Base-by-base conservation (phyloP, 1,284 basidiomycete species). In the Trichosporon faecale region DNA sequence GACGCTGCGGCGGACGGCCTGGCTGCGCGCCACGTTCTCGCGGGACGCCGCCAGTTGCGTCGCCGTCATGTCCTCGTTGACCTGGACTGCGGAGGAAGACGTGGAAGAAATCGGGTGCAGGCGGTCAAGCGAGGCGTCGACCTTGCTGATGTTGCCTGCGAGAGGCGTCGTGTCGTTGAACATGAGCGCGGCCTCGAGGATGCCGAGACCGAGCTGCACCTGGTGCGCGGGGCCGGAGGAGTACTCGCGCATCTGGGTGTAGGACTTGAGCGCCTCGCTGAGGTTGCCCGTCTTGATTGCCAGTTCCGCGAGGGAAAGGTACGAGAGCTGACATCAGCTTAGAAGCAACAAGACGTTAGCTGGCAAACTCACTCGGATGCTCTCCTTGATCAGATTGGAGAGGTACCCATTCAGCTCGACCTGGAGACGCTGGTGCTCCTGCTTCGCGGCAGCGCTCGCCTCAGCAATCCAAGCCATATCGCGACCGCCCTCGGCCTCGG, bases 381-480 rank as follows among this genome's bases (percentile, higher is more conserved):
- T 78, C 74, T 82, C 81, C 66, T 80, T 81, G 76, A 82, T 82
- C 29, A 82, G 73, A 68, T 81, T 82, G 68, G 77, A 78, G 73
- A 80, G 74, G 72, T 82, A 82, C 9, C 79, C 79, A 64, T 75
- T 77, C 29, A 82, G 72, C 71, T 82, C 81, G 11, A 82, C 78
- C 31, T 72, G 74, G 66, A 81, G 72, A 55, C 73, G 74, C n/a
- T 70, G 66, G 18, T 40, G 64, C 63, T 82, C 79, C 40, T 74
- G 77, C 73, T 74, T 72, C 31, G 74, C 76, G 11, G 69, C 52
- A 35, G 75, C 73, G 25, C 55, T 65, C 7, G 69, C 72, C 55
- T 70, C 55, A 49, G 76, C 74, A 9, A 80, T 65, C 81, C 81
- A 82, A 0, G 70, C 71, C n/a, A 55, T 37, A 72, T 81, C 80